These are phyloP conservation scores for Agrocybe praecox DNA, from an alignment of 768 basidiomycete species.

Conservation along the genomic window DNA sequence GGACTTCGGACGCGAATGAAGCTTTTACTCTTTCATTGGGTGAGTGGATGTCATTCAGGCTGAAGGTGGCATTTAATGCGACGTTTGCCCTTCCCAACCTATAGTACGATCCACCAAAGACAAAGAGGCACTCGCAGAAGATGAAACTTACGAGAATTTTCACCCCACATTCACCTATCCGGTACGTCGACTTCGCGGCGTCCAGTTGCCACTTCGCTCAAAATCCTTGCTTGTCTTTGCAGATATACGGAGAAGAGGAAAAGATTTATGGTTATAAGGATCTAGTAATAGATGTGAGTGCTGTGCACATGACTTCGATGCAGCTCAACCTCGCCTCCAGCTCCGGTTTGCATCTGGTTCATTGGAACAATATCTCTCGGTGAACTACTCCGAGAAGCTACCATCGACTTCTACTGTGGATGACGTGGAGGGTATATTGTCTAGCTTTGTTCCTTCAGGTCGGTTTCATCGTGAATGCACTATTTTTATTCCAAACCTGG, in stretches of 20 bases:
- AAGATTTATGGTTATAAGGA: slow-evolving; percentile 94
- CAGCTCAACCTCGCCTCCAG: slow-evolving; percentile 37
- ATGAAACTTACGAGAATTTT: slow-evolving; percentile 69
- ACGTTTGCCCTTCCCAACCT: neutral
- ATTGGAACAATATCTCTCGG: slow-evolving; percentile 71
- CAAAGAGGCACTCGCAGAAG: slow-evolving; percentile 52
- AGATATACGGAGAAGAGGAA: slow-evolving; percentile 97
- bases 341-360: slow-evolving; percentile 88
- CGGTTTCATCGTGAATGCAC: slow-evolving; percentile 12
- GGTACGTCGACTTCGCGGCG: slow-evolving; percentile 42
- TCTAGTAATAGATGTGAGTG: slow-evolving; percentile 77
- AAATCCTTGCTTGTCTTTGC: neutral
- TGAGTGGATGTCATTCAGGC: slow-evolving; percentile 29
- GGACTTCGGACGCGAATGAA: slow-evolving; percentile 82
- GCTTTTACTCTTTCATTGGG: slow-evolving; percentile 77
- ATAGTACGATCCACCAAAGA: slow-evolving; percentile 75
- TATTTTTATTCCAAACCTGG: neutral
- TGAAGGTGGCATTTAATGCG: too few species aligned
- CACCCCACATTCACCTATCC: slow-evolving; percentile 95
- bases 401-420: slow-evolving; percentile 72
- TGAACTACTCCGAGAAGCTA: slow-evolving; percentile 71
- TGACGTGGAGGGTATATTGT: slow-evolving; percentile 80
- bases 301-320: neutral
- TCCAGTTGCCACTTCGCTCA: neutral
- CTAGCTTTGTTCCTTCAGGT: slow-evolving; percentile 79